A percentile compares a stretch with the other conserved stretches of the same genome.
Evolutionary conservation across 1,284 basidiomycete species (phyloP).

Genomic region (Apiotrichum brassicae): DNA sequence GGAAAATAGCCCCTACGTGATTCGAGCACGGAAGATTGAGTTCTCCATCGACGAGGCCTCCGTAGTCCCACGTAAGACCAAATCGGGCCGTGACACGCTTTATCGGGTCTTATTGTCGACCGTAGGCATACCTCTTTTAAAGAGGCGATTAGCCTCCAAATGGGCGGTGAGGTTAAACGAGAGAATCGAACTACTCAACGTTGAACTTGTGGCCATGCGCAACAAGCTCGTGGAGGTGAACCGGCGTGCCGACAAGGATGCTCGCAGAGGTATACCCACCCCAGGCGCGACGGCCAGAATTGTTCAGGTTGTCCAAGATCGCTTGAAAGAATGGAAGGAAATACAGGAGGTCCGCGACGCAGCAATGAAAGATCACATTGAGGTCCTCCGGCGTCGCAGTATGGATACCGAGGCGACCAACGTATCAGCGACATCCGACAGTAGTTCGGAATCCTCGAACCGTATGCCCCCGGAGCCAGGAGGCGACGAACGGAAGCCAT

Average conservation of each 20-base stretch:
- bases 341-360: not conserved
- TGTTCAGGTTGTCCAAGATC: not conserved
- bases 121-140: constrained; percentile 5
- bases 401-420: too few species aligned
- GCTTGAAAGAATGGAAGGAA: not conserved
- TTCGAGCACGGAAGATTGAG: constrained; percentile 2
- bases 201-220: constrained; percentile 1
- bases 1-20: not conserved
- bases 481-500: not conserved
- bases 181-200: not conserved
- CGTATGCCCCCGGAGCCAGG: not conserved
- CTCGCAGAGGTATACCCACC: not conserved
- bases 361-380: not conserved
- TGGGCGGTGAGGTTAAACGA: not conserved
- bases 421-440: not conserved
- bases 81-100: constrained; percentile 1
- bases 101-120: not conserved
- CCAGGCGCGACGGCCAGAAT: not conserved
- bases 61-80: not conserved
- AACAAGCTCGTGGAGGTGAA: not conserved
- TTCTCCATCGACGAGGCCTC: constrained; percentile 8
- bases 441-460: not conserved
- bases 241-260: not conserved
- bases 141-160: not conserved
- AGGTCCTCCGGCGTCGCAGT: not conserved